Conservation (phyloP, 2,329 filamentous ascomycete species). For the Paramyrothecium roridum region DNA sequence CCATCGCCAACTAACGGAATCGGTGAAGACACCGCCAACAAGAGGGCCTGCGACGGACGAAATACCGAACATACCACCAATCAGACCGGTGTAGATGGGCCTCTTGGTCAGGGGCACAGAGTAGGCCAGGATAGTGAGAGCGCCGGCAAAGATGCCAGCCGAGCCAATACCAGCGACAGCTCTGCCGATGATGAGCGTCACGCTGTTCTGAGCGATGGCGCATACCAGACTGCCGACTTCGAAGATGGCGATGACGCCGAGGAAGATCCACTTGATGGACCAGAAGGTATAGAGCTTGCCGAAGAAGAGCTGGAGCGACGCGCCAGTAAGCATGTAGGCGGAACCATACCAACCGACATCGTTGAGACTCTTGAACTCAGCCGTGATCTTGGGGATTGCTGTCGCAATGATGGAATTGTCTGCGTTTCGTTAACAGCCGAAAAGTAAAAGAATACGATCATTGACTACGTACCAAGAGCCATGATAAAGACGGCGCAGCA, state of each 20-base stretch:
- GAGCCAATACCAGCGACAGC: slow-evolving; percentile 35
- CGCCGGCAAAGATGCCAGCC: slow-evolving; percentile 44
- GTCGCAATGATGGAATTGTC: slow-evolving; percentile 40
- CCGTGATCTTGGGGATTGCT: slow-evolving; percentile 40
- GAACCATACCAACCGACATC: slow-evolving; percentile 50
- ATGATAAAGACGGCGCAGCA: slow-evolving; percentile 37
- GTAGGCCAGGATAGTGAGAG: slow-evolving; percentile 36
- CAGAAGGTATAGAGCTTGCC: slow-evolving; percentile 44
- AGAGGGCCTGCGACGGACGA: slow-evolving; percentile 32
- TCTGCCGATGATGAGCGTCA: slow-evolving; percentile 30
- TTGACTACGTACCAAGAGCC: slow-evolving; percentile 27
- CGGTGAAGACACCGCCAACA: slow-evolving; percentile 31
- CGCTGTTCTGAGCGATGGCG: slow-evolving; percentile 25
- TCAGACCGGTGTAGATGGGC: slow-evolving; percentile 32
- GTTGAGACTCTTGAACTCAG: slow-evolving; percentile 37
- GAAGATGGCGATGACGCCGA: slow-evolving; percentile 35
- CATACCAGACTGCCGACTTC: slow-evolving; percentile 41
- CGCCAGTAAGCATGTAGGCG: slow-evolving; percentile 37
- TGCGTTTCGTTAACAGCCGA: slow-evolving; percentile 4
- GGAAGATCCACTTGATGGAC: slow-evolving; percentile 37
- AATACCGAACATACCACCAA: slow-evolving; percentile 42
- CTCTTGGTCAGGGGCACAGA: slow-evolving; percentile 28
- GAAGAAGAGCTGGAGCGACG: slow-evolving; percentile 35
- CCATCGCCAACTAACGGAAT: slow-evolving; percentile 34
- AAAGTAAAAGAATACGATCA: not conserved